Evolutionary conservation across 164 flowering plant genomes (phyloP), one percentile per base, ranked within the genome.

Genomic region (Magnolia officinalis): DNA sequence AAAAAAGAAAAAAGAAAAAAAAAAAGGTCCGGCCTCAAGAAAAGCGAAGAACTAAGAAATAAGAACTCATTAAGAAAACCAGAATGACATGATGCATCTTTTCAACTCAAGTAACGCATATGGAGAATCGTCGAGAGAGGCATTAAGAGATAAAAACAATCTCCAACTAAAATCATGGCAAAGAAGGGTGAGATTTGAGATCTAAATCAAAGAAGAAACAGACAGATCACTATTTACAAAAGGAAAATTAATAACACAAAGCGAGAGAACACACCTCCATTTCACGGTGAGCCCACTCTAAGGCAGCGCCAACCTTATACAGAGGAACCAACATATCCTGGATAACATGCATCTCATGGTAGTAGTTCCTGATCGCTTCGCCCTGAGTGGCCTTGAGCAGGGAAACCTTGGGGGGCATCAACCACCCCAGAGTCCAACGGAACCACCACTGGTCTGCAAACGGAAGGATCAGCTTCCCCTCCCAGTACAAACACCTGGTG

Each of bases 241-340:
- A 37, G 45, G 45, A 37, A 37, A 37, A 37, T 37, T 3, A 37
- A 37, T 49, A 8, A 11, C 3, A 23, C 9, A 71, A 11, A 61
- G 68, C 72, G 73, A 52, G 71, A 71, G 26, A 73, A 26, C 45
- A 8, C 87, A 96, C 98, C 99, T 96, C 99, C 98, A 93, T 91
- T 81, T 94, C 98, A 4, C 79, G 86, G 86, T 96, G 83, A 55
- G 79, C 90, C 88, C 88, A 96, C 81, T 96, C 98, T 0, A 94
- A 87, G 66, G 98, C 99, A 81, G 91, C 95, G 8, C 97, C 95
- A 65, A 96, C 98, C 89, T 94, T 96, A 87, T 94, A 92, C 63
- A 94, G 88, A n/a, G 99, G 98, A 21, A 96, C 97, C 76, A 96
- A 96, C 99, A 96, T 87, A 81, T 96, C 99, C 79, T 96, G 99